These are phyloP conservation scores for Penicillium riverlandense DNA, from an alignment of 495 filamentous ascomycete species.

Conservation along the genomic window DNA sequence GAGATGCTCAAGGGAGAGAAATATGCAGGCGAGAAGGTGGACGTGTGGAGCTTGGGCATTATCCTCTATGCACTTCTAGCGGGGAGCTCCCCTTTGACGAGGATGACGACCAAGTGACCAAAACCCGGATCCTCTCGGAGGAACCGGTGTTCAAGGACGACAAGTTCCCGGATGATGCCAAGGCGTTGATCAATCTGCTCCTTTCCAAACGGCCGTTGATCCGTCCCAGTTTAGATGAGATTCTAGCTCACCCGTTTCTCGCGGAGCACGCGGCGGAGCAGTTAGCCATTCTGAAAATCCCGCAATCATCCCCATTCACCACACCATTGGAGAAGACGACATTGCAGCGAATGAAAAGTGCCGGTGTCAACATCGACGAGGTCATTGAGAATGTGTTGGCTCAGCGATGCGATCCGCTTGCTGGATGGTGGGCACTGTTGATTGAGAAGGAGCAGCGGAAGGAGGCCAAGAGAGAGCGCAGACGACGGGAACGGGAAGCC, in stretches of 20 bases:
- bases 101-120: conserved; percentile 80
- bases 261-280: conserved; percentile 83
- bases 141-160: conserved; percentile 76
- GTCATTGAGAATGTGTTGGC: conserved; percentile 91
- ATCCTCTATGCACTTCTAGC: conserved; percentile 90
- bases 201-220: conserved; percentile 85
- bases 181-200: conserved; percentile 63
- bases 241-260: conserved; percentile 83
- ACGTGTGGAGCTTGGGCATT: conserved; percentile 96
- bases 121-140: conserved; percentile 71
- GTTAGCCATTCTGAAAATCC: conserved; percentile 79
- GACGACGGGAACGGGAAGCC: conserved; percentile 73
- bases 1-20: conserved; percentile 99
- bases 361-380: conserved; percentile 88
- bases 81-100: conserved; percentile 96
- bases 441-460: conserved; percentile 96
- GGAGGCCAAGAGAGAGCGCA: conserved; percentile 72
- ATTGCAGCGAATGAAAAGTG: conserved; percentile 87
- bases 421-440: conserved; percentile 93
- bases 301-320: conserved; percentile 77
- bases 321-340: conserved; percentile 87
- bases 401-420: conserved; percentile 79
- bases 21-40: conserved; percentile 94
- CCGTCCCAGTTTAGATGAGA: conserved; percentile 78
- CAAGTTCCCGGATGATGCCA: conserved; percentile 67